These are phyloP conservation scores for Entophlyctis helioformis DNA, from an alignment of 192 early-diverging fungal species.

Conservation along the genomic window DNA sequence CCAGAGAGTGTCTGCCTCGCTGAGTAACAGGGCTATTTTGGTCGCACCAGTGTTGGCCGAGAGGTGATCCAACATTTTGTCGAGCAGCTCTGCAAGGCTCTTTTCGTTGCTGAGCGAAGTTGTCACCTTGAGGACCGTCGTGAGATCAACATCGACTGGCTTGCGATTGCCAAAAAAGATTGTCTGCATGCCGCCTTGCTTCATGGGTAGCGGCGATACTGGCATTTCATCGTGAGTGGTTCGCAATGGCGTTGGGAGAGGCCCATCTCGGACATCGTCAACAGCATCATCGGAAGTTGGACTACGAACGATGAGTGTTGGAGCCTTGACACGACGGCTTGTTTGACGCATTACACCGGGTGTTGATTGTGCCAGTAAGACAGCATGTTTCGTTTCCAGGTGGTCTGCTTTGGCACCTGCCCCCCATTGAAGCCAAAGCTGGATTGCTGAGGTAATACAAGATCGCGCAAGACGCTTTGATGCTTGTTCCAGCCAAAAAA, in stretches of 20 bases:
- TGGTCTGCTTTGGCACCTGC: conserved; percentile 23
- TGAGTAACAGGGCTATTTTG: conserved; percentile 21
- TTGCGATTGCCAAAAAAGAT: background rate
- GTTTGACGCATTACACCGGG: conserved; percentile 1
- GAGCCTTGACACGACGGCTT: background rate
- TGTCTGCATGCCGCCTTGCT: background rate
- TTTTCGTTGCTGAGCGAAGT: conserved; percentile 34
- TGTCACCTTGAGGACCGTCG: conserved; percentile 35
- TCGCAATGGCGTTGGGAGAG: background rate
- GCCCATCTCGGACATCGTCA: conserved; percentile 1
- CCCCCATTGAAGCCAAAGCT: conserved; percentile 29
- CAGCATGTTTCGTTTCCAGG: conserved; percentile 7
- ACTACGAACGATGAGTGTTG: background rate
- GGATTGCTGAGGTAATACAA: conserved; percentile 22
- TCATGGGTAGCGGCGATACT: background rate
- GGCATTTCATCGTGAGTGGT: background rate
- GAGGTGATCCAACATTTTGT: conserved; percentile 29
- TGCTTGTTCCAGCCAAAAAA: conserved; percentile 19
- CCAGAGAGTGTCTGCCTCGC: conserved; percentile 16
- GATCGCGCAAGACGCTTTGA: conserved; percentile 18
- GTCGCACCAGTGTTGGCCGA: conserved; percentile 34
- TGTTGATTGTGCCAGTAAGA: conserved; percentile 1
- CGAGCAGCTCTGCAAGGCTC: conserved; percentile 24
- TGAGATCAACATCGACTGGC: conserved; percentile 30
- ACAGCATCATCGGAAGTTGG: background rate